These are phyloP conservation scores for Lachancea lanzarotensis DNA, from an alignment of 805 yeast species.

Conservation along the genomic window DNA sequence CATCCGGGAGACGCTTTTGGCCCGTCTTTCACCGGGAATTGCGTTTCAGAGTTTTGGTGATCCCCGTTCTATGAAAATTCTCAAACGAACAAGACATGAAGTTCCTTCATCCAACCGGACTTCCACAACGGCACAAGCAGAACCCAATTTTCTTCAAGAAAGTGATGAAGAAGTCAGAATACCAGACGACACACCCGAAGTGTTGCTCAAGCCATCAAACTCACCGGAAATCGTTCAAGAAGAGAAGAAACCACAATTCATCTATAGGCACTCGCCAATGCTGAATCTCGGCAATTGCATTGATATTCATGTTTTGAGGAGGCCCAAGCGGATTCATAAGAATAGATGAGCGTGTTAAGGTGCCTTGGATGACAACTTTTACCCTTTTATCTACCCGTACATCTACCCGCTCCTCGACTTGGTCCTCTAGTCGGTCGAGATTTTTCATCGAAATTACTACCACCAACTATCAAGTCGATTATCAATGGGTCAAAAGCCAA, in stretches of 20 bases:
- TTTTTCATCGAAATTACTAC: not conserved
- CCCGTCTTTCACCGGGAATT: constrained; percentile 7
- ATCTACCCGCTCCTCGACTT: not conserved
- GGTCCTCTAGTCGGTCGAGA: not conserved
- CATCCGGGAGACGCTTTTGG: constrained; percentile 21
- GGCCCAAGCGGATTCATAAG: constrained; percentile 23
- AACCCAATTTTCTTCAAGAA: not conserved
- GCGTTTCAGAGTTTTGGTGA: constrained; percentile 2
- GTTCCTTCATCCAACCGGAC: not conserved
- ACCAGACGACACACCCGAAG: not conserved
- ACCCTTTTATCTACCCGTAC: not conserved
- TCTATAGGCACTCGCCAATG: constrained; percentile 19
- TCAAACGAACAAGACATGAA: constrained; percentile 6
- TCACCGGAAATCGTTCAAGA: too few species aligned
- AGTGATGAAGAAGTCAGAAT: constrained; percentile 7
- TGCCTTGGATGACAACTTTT: too few species aligned
- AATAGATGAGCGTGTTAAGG: not conserved
- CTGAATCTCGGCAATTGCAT: constrained; percentile 24
- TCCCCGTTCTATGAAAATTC: constrained; percentile 4
- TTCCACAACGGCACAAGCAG: too few species aligned
- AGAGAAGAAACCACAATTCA: constrained; percentile 23
- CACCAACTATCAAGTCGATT: too few species aligned
- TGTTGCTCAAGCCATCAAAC: not conserved
- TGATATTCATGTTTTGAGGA: constrained; percentile 25
- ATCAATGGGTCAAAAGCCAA: not conserved